Percentiles rank a stretch among this genome's conserved stretches.
phyloP scores from a whole-genome alignment of 805 yeast species.

The Candida methanosorbosa region DNA sequence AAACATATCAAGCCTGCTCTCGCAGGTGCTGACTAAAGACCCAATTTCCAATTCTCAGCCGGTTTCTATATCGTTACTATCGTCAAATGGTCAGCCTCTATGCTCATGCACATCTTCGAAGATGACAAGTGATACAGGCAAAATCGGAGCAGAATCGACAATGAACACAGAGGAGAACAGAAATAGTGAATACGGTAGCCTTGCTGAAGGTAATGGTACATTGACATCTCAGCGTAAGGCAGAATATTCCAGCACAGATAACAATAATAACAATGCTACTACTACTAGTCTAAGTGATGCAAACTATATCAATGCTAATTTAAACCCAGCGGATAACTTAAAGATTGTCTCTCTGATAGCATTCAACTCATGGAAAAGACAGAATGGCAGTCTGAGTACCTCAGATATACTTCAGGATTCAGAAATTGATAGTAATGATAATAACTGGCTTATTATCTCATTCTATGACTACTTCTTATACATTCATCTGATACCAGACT shows the following conservation, averaged over 20 bases:
- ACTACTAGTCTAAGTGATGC: too few species aligned
- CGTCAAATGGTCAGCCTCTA: constrained; percentile 20
- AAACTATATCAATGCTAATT: constrained; percentile 18
- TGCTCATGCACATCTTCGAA: constrained; percentile 19
- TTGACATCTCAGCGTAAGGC: too few species aligned
- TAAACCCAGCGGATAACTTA: constrained; percentile 22
- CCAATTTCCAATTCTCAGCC: constrained; percentile 18
- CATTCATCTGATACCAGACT: constrained; percentile 9
- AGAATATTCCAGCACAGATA: too few species aligned
- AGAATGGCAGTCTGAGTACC: too few species aligned
- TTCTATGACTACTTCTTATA: constrained; percentile 16
- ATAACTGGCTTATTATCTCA: constrained; percentile 18
- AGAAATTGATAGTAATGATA: neutral
- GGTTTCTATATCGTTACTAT: constrained; percentile 20
- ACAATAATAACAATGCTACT: too few species aligned
- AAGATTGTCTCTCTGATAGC: constrained; percentile 21
- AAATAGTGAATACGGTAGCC: too few species aligned
- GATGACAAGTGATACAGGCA: too few species aligned
- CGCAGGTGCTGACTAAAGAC: constrained; percentile 18
- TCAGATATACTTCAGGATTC: neutral
- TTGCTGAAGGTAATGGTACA: too few species aligned
- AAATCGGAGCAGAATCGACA: too few species aligned
- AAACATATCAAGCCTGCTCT: constrained; percentile 17
- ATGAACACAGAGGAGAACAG: too few species aligned
- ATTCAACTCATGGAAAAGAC: constrained; percentile 17